Conservation (phyloP, 208 protist genomes). For the Acanthamoeba healyi region DNA sequence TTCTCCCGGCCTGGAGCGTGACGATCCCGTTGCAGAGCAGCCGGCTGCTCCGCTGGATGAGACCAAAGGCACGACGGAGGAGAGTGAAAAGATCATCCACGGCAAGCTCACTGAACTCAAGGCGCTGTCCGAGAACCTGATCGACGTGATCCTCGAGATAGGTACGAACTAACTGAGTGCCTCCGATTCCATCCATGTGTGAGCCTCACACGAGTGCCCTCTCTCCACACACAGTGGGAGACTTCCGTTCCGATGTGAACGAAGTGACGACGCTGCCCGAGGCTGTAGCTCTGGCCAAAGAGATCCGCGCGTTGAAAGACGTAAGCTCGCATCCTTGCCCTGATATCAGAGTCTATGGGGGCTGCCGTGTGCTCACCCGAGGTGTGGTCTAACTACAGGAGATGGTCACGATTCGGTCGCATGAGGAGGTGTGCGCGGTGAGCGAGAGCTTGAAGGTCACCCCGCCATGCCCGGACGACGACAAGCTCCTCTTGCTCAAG, state of each 20-base stretch:
- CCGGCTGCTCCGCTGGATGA: background rate
- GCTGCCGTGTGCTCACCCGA: background rate
- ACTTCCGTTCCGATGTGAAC: background rate
- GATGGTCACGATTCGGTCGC: constrained; percentile 2
- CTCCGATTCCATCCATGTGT: background rate
- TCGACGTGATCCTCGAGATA: background rate
- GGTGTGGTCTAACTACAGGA: background rate
- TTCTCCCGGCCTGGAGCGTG: background rate
- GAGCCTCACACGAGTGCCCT: background rate
- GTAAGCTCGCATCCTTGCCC: background rate
- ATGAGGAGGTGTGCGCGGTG: background rate
- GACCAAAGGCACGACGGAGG: background rate
- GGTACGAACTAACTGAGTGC: background rate
- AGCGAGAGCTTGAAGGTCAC: background rate
- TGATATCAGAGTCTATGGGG: no score
- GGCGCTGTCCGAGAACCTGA: background rate
- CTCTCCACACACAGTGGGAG: background rate
- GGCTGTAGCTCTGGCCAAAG: background rate
- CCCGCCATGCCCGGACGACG: background rate
- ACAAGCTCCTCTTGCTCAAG: background rate
- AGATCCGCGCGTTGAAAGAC: background rate
- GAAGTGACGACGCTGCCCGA: background rate
- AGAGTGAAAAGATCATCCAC: background rate
- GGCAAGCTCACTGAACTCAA: constrained; percentile 16
- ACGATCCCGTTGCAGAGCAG: background rate